Conservation (phyloP, 2,329 filamentous ascomycete genomes). For the Ascochyta koolunga region DNA sequence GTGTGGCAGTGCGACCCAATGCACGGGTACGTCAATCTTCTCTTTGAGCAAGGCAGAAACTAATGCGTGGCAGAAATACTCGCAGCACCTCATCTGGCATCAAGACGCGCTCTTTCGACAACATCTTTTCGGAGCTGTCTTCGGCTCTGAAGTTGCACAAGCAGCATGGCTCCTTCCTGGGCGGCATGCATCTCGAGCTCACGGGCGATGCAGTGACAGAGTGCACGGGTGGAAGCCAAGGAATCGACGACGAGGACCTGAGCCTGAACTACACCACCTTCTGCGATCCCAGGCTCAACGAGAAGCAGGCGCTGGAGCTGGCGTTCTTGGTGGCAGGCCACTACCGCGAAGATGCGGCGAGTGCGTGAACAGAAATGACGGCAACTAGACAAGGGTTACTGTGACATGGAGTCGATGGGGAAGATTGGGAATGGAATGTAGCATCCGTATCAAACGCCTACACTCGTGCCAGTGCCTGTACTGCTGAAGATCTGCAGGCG, state of each 20-base stretch:
- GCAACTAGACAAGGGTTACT: background rate
- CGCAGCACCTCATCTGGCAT: conserved; percentile 73
- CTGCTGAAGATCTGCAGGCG: too few relatives aligned
- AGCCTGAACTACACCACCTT: conserved; percentile 92
- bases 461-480: too few relatives aligned
- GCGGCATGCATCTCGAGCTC: conserved; percentile 92
- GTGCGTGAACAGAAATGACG: background rate
- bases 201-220: conserved; percentile 97
- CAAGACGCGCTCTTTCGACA: conserved; percentile 90
- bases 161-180: conserved; percentile 81
- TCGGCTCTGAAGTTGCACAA: conserved; percentile 85
- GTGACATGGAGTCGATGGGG: background rate
- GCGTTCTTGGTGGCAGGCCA: conserved; percentile 92
- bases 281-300: conserved; percentile 93
- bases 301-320: conserved; percentile 95
- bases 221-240: conserved; percentile 88
- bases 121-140: conserved; percentile 86
- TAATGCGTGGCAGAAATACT: conserved; percentile 56
- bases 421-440: too few relatives aligned
- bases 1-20: conserved; percentile 99
- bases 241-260: conserved; percentile 84
- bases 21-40: conserved; percentile 68
- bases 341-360: conserved; percentile 59
- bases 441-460: too few relatives aligned
- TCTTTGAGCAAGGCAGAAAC: background rate